Evolutionary conservation across 2,329 filamentous ascomycete genomes (phyloP), one percentile per base, ranked within the genome.

Genomic region (Orbilia brochopaga): DNA sequence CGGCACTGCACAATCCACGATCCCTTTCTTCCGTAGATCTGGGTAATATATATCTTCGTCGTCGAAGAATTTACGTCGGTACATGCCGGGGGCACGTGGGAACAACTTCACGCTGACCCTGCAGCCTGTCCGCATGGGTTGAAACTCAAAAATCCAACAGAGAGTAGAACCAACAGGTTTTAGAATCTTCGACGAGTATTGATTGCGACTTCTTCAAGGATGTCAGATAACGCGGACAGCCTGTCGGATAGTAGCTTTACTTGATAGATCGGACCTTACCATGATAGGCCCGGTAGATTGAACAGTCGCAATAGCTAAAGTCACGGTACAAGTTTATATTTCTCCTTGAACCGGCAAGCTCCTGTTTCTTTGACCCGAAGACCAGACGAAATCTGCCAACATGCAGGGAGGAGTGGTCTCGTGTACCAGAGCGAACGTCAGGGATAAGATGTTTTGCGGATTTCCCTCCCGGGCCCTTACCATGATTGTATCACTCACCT

Each of bases 321-420:
- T 64, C 66, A 53, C 55, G 51, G 55, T 72, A 72, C 67, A 61
- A 54, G 32, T 40, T n/a, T 27, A 59, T 15, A 21, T 54, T 55
- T 65, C 40, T 61, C 55, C 60, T 64, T 1, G 50, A 56, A 17
- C 60, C 50, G 23, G 60, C 60, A 61, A 72, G 67, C 40, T 72
- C 60, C 42, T 65, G 50, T 61, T 65, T 72, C 19, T 60, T 72
- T 17, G 60, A 65, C 4, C 60, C 60, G 24, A 70, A 63, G 7
- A 70, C 59, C 17, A 63, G 19, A 51, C 63, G 65, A 3, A 70
- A 30, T 59, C 48, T 70, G 32, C 65, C 65, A 54, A 70, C 23
- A 44, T 70, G 58, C n/a, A 70, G 42, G 4, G 58, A 63, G 37
- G 63, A n/a, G n/a, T n/a, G n/a, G n/a, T n/a, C n/a, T n/a, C n/a